Evolutionary conservation across 1,284 basidiomycete species (phyloP).

Genomic region (Meira miltonrushii): DNA sequence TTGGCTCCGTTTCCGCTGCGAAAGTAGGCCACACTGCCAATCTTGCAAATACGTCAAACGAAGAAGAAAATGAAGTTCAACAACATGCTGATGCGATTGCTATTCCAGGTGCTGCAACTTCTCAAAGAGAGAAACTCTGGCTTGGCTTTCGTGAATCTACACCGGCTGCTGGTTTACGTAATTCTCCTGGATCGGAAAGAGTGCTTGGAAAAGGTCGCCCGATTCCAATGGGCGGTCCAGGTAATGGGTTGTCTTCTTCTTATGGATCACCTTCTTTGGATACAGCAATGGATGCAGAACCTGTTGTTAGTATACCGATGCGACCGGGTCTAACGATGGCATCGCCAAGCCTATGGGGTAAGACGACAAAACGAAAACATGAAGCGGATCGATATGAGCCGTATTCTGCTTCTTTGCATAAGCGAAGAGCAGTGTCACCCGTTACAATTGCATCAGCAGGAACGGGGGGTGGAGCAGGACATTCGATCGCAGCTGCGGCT

Average conservation of each 20-base stretch:
- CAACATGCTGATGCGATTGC: not conserved
- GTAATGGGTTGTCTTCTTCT: not conserved
- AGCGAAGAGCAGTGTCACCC: conserved; percentile 10
- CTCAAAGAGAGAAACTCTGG: conserved; percentile 8
- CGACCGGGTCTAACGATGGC: not conserved
- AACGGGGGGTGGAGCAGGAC: not conserved
- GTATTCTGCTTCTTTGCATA: conserved; percentile 10
- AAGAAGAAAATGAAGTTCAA: not conserved
- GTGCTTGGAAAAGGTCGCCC: not conserved
- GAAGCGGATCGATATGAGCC: conserved; percentile 13
- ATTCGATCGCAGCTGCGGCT: not conserved
- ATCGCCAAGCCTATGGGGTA: conserved; percentile 9
- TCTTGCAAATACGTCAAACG: not conserved
- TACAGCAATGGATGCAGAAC: conserved; percentile 1
- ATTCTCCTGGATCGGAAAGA: conserved; percentile 4
- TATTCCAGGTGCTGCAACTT: not conserved
- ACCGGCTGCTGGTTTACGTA: not conserved
- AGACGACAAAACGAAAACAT: conserved; percentile 9
- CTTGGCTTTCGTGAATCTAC: conserved; percentile 10
- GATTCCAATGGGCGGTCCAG: not conserved
- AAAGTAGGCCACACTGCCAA: not conserved
- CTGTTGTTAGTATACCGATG: not conserved
- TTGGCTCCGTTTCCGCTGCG: too few species aligned
- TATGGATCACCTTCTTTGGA: not conserved
- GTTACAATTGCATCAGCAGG: conserved; percentile 3